Conservation (phyloP, 257 asterid genomes). For the Solanum dulcamara region DNA sequence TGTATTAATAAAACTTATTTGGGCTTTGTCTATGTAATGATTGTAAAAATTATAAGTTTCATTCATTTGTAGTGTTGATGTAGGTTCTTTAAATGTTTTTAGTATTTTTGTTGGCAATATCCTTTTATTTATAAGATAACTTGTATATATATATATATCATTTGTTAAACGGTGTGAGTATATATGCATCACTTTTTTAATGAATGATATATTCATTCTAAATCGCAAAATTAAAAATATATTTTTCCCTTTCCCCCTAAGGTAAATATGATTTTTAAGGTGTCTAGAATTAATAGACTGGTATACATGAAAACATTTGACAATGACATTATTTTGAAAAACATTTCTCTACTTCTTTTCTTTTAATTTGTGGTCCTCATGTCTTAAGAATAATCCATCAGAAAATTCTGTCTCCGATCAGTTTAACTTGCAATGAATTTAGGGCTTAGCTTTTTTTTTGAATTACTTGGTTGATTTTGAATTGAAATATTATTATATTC, state of each 20-base stretch:
- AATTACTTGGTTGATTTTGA: neutral
- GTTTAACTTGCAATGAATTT: neutral
- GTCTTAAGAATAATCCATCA: neutral
- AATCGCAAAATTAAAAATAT: neutral
- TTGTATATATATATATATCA: neutral
- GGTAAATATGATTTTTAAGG: neutral
- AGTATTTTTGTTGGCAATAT: no score
- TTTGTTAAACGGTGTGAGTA: no score
- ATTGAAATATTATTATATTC: neutral
- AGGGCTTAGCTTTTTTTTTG: neutral
- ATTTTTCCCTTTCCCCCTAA: neutral
- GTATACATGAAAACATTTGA: neutral
- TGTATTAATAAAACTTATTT: no score
- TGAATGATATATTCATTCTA: fast-evolving
- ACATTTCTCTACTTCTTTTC: neutral
- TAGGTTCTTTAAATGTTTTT: no score
- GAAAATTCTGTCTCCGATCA: neutral
- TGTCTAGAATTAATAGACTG: neutral
- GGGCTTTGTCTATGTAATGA: no score
- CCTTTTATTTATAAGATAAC: no score
- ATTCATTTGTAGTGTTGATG: no score
- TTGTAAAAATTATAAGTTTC: no score
- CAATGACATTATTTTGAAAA: neutral
- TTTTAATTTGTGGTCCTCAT: neutral
- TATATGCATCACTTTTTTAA: no score